Evolutionary conservation across 441 rosid genomes (phyloP).

Genomic region (Capsella rubella): DNA sequence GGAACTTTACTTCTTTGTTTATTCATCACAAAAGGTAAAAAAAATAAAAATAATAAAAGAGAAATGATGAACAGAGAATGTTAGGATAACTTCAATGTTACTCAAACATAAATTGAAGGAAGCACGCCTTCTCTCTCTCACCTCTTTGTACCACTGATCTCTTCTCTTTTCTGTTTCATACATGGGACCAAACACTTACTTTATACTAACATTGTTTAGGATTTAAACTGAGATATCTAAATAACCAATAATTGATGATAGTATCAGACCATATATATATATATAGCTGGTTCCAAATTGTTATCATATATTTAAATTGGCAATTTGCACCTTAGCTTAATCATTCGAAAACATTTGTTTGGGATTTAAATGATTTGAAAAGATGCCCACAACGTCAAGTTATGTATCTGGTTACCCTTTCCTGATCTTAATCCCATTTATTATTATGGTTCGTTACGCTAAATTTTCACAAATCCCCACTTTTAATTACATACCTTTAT

Average conservation of each 20-base stretch:
- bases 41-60: constrained; percentile 12
- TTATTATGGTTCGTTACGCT: constrained; percentile 49
- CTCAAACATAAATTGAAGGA: constrained; percentile 46
- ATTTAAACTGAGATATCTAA: neutral
- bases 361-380: constrained; percentile 9
- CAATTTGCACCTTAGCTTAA: constrained; percentile 23
- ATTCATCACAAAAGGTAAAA: constrained; percentile 16
- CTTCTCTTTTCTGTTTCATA: constrained; percentile 30
- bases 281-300: constrained; percentile 17
- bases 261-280: constrained; percentile 11
- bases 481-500: constrained; percentile 20
- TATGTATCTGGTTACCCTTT: constrained; percentile 34
- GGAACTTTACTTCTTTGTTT: constrained; percentile 9
- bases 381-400: constrained; percentile 49
- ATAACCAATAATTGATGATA: constrained; percentile 23
- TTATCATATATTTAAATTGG: constrained; percentile 6
- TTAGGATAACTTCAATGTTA: constrained; percentile 46
- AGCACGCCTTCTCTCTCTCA: constrained; percentile 46
- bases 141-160: constrained; percentile 31
- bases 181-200: constrained; percentile 37
- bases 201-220: constrained; percentile 11
- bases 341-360: constrained; percentile 22
- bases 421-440: constrained; percentile 33
- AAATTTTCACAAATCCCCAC: constrained; percentile 48
- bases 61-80: constrained; percentile 48